phyloP scores from a whole-genome alignment of 2,329 filamentous ascomycete species.

The Lasiodiplodia theobromae region DNA sequence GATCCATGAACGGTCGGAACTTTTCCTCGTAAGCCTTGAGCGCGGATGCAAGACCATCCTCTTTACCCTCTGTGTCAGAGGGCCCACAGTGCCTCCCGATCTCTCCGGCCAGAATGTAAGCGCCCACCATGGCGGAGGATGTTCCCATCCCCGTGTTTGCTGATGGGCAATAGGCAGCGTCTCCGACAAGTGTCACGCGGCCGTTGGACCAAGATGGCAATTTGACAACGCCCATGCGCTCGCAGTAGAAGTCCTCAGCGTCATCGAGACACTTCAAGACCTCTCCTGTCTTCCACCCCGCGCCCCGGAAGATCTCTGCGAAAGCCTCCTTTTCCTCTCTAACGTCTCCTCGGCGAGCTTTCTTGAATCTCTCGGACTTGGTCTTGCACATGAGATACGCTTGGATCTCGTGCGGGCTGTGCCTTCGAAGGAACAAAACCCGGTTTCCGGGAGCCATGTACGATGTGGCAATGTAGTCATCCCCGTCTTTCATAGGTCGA shows the following conservation, averaged over 20 bases:
- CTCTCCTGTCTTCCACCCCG: slow-evolving; percentile 55
- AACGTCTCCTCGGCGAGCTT: slow-evolving; percentile 39
- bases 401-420: slow-evolving; percentile 47
- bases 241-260: slow-evolving; percentile 56
- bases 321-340: slow-evolving; percentile 51
- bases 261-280: slow-evolving; percentile 53
- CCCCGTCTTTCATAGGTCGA: slow-evolving; percentile 37
- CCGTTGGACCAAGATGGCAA: slow-evolving; percentile 54
- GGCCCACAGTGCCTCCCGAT: slow-evolving; percentile 27
- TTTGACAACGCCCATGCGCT: slow-evolving; percentile 55
- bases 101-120: slow-evolving; percentile 37
- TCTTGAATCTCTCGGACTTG: background rate
- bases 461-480: slow-evolving; percentile 47
- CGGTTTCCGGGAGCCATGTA: slow-evolving; percentile 48
- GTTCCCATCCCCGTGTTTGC: slow-evolving; percentile 62
- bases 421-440: slow-evolving; percentile 52
- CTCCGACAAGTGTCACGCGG: slow-evolving; percentile 61
- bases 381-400: slow-evolving; percentile 41
- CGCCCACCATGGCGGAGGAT: slow-evolving; percentile 52
- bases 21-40: slow-evolving; percentile 36
- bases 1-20: slow-evolving; percentile 35
- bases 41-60: slow-evolving; percentile 33
- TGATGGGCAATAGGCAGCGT: slow-evolving; percentile 61
- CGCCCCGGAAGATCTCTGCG: slow-evolving; percentile 49
- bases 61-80: background rate